Percentiles rank a stretch among this genome's conserved stretches.
phyloP scores from a whole-genome alignment of 129 eudicot species.

The Rutidosis leptorrhynchoides region DNA sequence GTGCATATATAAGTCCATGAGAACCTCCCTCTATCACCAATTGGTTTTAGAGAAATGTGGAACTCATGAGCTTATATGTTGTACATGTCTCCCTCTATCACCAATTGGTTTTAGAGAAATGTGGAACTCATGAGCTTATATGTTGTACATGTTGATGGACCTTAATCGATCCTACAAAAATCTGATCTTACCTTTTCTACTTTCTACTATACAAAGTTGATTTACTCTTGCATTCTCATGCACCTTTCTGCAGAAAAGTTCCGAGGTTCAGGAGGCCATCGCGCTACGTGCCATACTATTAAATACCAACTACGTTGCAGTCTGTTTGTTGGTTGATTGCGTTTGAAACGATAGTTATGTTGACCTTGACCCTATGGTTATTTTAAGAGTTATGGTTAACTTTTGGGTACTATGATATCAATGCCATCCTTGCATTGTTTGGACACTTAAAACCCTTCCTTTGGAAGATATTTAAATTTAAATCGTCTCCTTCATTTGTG shows the following conservation, averaged over 20 bases:
- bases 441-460: no score
- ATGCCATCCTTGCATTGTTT: not conserved
- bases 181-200: not conserved
- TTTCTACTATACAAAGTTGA: not conserved
- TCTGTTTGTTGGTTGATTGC: conserved; percentile 12
- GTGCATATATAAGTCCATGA: no score
- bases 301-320: conserved; percentile 5
- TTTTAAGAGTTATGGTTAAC: not conserved
- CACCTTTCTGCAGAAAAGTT: conserved; percentile 63
- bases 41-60: no score
- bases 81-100: no score
- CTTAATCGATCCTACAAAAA: no score
- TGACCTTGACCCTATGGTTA: not conserved
- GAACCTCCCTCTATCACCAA: no score
- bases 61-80: no score
- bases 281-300: conserved; percentile 90
- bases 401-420: not conserved
- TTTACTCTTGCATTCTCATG: not conserved
- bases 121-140: no score
- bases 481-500: not conserved
- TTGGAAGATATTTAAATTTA: not conserved
- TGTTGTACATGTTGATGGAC: no score
- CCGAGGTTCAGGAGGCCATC: conserved; percentile 88
- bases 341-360: not conserved
- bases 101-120: no score